Evolutionary conservation across 2,329 filamentous ascomycete species (phyloP).

Genomic region (Fusarium proliferatum): DNA sequence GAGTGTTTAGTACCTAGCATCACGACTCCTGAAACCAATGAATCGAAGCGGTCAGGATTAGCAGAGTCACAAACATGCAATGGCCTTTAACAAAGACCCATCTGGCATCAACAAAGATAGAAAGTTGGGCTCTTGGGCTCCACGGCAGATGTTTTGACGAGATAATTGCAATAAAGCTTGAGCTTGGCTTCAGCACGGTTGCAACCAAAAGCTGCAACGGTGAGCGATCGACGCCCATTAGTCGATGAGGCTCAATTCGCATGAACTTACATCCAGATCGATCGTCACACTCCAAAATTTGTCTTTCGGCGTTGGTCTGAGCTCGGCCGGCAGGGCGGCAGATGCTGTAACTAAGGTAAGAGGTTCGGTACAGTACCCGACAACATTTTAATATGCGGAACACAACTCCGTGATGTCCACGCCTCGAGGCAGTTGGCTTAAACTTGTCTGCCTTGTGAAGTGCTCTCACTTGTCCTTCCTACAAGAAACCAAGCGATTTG

Average conservation of each 20-base stretch:
- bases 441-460: conserved; percentile 5
- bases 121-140: conserved; percentile 21
- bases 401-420: conserved; percentile 8
- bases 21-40: conserved; percentile 16
- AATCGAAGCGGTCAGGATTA: conserved; percentile 25
- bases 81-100: conserved; percentile 6
- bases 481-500: conserved; percentile 1
- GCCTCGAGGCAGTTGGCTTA: not conserved
- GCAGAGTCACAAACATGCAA: conserved; percentile 1
- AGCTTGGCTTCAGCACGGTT: conserved; percentile 34
- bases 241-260: conserved; percentile 32
- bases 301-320: conserved; percentile 9
- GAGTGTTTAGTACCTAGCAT: conserved; percentile 7
- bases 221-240: conserved; percentile 14
- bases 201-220: conserved; percentile 8
- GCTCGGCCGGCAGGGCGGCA: not conserved
- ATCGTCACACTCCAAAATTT: conserved; percentile 14
- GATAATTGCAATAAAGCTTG: conserved; percentile 2
- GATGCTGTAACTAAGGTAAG: not conserved
- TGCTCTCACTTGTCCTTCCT: conserved; percentile 20
- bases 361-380: conserved; percentile 5
- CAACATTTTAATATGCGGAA: conserved; percentile 16
- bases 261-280: conserved; percentile 29
- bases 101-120: conserved; percentile 28
- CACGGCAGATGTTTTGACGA: conserved; percentile 2